phyloP scores from a whole-genome alignment of 257 asterid species.

The Penstemon davidsonii region DNA sequence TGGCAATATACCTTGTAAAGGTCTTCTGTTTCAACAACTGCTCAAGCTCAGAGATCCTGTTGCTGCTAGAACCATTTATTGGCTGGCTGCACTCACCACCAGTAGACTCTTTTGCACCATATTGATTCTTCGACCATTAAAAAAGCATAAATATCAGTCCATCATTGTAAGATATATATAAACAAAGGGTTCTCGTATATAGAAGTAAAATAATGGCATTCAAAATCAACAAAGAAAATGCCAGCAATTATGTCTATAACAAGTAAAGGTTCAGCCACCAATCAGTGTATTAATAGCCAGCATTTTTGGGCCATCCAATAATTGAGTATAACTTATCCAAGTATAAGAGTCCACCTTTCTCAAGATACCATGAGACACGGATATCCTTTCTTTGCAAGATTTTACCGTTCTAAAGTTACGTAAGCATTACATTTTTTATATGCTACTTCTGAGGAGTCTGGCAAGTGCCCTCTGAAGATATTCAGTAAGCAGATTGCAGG shows the following conservation, averaged over 20 bases:
- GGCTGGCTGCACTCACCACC: slow-evolving; percentile 40
- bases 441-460: too few relatives aligned
- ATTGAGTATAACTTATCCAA: too few relatives aligned
- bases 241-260: background rate
- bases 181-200: background rate
- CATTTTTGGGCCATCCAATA: too few relatives aligned
- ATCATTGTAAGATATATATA: background rate
- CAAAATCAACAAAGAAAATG: background rate
- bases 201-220: slow-evolving; percentile 5
- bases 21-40: slow-evolving; percentile 67
- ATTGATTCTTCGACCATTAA: slow-evolving; percentile 38
- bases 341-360: too few relatives aligned
- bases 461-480: too few relatives aligned
- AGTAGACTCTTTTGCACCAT: slow-evolving; percentile 38
- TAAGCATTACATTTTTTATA: too few relatives aligned
- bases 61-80: slow-evolving; percentile 31
- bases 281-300: too few relatives aligned
- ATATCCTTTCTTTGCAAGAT: too few relatives aligned
- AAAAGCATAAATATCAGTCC: slow-evolving; percentile 1
- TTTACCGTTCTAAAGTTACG: too few relatives aligned
- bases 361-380: too few relatives aligned
- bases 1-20: slow-evolving; percentile 58
- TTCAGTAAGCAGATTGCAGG: too few relatives aligned
- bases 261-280: background rate
- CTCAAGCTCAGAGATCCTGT: slow-evolving; percentile 67